Conservation (phyloP, 2,329 filamentous ascomycete genomes). For the Curvularia hawaiiensis region DNA sequence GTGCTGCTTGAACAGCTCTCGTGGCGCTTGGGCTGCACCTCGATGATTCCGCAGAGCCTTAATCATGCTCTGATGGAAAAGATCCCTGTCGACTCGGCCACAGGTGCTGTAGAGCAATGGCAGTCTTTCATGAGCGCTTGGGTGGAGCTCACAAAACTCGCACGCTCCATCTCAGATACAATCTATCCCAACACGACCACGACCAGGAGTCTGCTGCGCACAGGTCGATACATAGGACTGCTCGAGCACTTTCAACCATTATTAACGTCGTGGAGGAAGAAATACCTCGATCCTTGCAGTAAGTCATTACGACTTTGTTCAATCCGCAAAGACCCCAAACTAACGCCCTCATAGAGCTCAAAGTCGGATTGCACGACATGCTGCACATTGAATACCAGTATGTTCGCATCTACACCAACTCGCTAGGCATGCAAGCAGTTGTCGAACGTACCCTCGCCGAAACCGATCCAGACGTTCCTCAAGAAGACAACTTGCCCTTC, state of each 20-base stretch:
- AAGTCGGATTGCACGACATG: slow-evolving; percentile 52
- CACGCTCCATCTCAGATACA: slow-evolving; percentile 59
- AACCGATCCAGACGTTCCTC: slow-evolving; percentile 44
- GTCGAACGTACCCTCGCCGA: slow-evolving; percentile 58
- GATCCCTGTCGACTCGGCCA: slow-evolving; percentile 46
- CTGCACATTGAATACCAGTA: slow-evolving; percentile 60
- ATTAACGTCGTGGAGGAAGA: slow-evolving; percentile 48
- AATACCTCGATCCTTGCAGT: slow-evolving; percentile 48
- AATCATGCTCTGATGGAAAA: slow-evolving; percentile 49
- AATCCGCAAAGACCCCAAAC: neutral
- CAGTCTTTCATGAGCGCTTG: slow-evolving; percentile 59
- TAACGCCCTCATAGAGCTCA: slow-evolving; percentile 34
- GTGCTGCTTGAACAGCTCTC: slow-evolving; percentile 59
- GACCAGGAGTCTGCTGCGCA: slow-evolving; percentile 50
- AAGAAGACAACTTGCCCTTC: slow-evolving; percentile 48
- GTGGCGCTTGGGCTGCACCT: slow-evolving; percentile 58
- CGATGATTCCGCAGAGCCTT: slow-evolving; percentile 56
- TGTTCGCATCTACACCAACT: slow-evolving; percentile 52
- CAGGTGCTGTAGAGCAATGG: slow-evolving; percentile 53
- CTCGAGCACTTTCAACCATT: slow-evolving; percentile 54
- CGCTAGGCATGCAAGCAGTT: slow-evolving; percentile 61
- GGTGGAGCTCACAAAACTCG: slow-evolving; percentile 52
- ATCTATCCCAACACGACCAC: slow-evolving; percentile 55
- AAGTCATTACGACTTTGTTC: slow-evolving; percentile 9
- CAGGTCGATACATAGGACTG: slow-evolving; percentile 57